Conservation (phyloP, 495 filamentous ascomycete genomes). For the Aspergillus indologenus region DNA sequence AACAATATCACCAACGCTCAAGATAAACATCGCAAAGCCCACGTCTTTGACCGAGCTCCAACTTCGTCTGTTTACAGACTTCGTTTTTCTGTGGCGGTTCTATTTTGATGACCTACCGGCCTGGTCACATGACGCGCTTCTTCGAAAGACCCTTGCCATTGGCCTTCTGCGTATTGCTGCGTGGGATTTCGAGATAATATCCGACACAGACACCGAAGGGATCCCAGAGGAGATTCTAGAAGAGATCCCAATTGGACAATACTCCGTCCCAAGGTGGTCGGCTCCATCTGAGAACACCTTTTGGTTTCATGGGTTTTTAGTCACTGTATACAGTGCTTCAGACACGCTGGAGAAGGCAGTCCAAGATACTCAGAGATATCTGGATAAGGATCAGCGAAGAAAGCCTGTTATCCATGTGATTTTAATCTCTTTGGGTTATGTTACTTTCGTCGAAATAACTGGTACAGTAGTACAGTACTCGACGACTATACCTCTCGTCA, state of each 20-base stretch:
- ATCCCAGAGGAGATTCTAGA: no score
- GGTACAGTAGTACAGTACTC: not conserved
- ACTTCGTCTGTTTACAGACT: constrained; percentile 3
- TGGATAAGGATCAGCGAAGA: no score
- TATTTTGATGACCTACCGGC: not conserved
- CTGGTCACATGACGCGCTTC: not conserved
- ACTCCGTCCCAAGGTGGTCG: constrained; percentile 1
- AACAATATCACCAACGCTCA: no score
- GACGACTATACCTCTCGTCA: not conserved
- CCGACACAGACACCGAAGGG: not conserved
- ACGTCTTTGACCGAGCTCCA: constrained; percentile 11
- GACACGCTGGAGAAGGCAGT: not conserved
- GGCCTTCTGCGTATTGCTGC: constrained; percentile 7
- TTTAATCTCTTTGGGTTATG: not conserved
- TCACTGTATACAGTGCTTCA: no score
- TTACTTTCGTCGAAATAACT: not conserved
- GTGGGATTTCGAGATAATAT: constrained; percentile 9
- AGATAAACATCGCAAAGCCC: no score
- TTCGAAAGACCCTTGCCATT: not conserved
- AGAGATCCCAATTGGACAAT: constrained; percentile 11
- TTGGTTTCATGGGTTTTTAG: constrained; percentile 5
- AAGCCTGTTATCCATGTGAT: no score
- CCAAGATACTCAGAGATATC: not conserved
- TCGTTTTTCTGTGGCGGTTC: constrained; percentile 6
- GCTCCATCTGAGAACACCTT: not conserved